Conservation (phyloP, 768 basidiomycete species). For the Leccinum disarticulatum region DNA sequence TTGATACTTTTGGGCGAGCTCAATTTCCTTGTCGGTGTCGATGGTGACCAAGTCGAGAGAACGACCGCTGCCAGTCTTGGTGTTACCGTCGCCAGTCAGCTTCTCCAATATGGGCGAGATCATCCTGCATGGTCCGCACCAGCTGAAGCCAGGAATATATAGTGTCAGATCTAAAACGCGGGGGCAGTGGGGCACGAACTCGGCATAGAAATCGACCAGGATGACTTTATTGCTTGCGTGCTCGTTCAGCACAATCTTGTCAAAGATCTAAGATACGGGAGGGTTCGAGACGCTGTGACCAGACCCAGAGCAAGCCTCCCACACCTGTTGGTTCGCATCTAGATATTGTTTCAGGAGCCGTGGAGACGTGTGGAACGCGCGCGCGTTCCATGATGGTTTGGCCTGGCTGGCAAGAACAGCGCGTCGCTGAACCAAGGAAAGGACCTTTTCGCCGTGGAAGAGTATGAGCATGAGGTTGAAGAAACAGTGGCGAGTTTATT, state of each 20-base stretch:
- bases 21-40: constrained; percentile 54
- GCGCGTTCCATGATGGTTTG: constrained; percentile 20
- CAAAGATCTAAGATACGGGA: constrained; percentile 34
- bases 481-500: not conserved
- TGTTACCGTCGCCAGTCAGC: constrained; percentile 45
- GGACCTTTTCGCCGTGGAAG: constrained; percentile 8
- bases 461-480: constrained; percentile 10
- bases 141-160: constrained; percentile 41
- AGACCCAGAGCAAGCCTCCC: not conserved
- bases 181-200: constrained; percentile 46
- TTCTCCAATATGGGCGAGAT: constrained; percentile 70
- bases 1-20: constrained; percentile 50
- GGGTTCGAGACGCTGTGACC: not conserved
- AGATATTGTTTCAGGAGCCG: constrained; percentile 38
- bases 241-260: constrained; percentile 29
- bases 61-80: constrained; percentile 51
- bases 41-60: constrained; percentile 73
- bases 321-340: constrained; percentile 46
- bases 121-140: constrained; percentile 76
- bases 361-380: constrained; percentile 43
- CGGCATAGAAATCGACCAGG: constrained; percentile 79
- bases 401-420: constrained; percentile 16
- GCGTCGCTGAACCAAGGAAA: constrained; percentile 7
- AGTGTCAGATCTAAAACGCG: constrained; percentile 3
- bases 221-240: constrained; percentile 50